Evolutionary conservation across 23 red algal species (phyloP).

Genomic region (Gracilaria gracilis): DNA sequence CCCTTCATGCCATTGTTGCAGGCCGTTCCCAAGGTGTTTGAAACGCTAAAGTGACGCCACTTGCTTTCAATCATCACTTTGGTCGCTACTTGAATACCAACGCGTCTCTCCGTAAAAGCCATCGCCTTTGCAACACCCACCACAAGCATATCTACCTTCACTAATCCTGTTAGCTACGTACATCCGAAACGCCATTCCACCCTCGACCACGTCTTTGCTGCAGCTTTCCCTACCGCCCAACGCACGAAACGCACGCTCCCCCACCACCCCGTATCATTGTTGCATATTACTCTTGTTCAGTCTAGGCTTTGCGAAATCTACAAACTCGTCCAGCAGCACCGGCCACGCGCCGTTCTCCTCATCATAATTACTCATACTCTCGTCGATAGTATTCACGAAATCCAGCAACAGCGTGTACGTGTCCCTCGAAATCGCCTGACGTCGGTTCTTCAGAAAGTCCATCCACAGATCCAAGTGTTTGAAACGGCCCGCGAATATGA

Average conservation of each 20-base stretch:
- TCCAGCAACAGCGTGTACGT: conserved; percentile 78
- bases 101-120: neutral
- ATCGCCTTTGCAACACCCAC: neutral
- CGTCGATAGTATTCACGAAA: conserved; percentile 57
- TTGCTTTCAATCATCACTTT: no score
- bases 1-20: neutral
- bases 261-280: neutral
- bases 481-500: conserved; percentile 80
- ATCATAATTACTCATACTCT: conserved; percentile 79
- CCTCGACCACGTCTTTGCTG: no score
- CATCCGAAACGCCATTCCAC: neutral
- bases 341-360: conserved; percentile 91
- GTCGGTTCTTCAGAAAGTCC: conserved; percentile 48
- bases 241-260: no score
- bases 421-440: conserved; percentile 68
- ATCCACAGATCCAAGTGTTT: conserved; percentile 76
- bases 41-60: conserved; percentile 41
- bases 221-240: no score
- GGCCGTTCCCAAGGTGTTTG: conserved; percentile 63
- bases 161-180: neutral
- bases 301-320: conserved; percentile 71
- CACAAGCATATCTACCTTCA: neutral
- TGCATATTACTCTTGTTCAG: neutral
- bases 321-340: conserved; percentile 93
- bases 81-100: neutral